Evolutionary conservation across 768 basidiomycete species (phyloP).

Genomic region (Termitomyces sp.): DNA sequence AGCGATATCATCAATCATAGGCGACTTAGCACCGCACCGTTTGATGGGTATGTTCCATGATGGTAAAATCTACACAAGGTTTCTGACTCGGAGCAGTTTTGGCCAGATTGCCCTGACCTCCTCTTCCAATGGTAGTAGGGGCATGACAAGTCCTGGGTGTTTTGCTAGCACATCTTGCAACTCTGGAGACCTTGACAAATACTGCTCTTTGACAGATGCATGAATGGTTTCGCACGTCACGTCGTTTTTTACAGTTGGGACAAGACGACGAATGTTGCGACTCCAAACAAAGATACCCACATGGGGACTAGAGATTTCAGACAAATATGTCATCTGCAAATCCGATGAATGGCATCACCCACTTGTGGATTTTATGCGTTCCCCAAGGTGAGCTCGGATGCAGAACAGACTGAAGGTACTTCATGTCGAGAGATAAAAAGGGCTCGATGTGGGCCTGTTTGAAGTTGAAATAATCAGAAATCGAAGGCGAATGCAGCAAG

Average conservation of each 20-base stretch:
- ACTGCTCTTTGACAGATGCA: conserved; percentile 49
- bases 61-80: conserved; percentile 10
- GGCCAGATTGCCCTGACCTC: conserved; percentile 44
- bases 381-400: conserved; percentile 58
- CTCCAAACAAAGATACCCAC: conserved; percentile 52
- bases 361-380: conserved; percentile 58
- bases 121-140: conserved; percentile 47
- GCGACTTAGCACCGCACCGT: not conserved
- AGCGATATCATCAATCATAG: not conserved
- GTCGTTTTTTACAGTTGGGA: conserved; percentile 39
- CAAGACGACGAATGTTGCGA: conserved; percentile 34
- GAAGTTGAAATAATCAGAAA: conserved; percentile 1
- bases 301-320: conserved; percentile 31
- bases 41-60: not conserved
- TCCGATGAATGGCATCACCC: conserved; percentile 19
- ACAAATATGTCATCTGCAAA: not conserved
- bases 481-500: not conserved
- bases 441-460: conserved; percentile 49
- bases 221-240: conserved; percentile 58
- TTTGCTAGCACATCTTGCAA: conserved; percentile 29
- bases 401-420: conserved; percentile 44
- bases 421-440: conserved; percentile 49
- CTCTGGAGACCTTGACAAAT: conserved; percentile 20
- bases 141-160: conserved; percentile 38
- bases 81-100: conserved; percentile 15